Percentiles rank a stretch among this genome's conserved stretches.
Conservation (phyloP, 768 basidiomycete species). For the Suillus sp. region DNA sequence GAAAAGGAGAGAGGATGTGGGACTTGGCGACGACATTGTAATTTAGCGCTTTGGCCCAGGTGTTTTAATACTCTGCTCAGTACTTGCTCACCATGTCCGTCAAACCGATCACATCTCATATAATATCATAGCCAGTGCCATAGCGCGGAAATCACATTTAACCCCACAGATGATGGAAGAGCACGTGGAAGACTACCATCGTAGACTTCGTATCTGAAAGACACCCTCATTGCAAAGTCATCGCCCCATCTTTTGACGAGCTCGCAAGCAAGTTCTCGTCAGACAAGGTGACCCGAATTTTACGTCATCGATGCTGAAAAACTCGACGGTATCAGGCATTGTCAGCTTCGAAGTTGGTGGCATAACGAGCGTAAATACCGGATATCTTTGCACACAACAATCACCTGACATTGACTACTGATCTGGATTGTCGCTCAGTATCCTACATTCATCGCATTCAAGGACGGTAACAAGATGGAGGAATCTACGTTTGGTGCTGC, state of each 20-base stretch:
- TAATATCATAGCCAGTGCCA: conserved; percentile 1
- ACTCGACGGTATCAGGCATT: conserved; percentile 40
- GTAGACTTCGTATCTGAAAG: conserved; percentile 24
- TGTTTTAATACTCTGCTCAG: not conserved
- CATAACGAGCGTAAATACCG: conserved; percentile 3
- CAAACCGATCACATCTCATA: conserved; percentile 12
- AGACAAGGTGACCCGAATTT: conserved; percentile 49
- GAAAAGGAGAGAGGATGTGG: too few species aligned
- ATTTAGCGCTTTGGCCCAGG: too few species aligned
- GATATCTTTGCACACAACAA: too few species aligned
- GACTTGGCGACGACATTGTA: too few species aligned
- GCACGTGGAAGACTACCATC: conserved; percentile 11
- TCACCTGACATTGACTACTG: too few species aligned
- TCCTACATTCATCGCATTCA: conserved; percentile 11
- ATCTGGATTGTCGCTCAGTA: not conserved
- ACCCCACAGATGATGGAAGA: conserved; percentile 17
- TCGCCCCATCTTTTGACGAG: conserved; percentile 11
- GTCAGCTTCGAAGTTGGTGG: conserved; percentile 53
- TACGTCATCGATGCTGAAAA: conserved; percentile 75
- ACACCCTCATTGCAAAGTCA: conserved; percentile 3
- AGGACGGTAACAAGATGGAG: conserved; percentile 10
- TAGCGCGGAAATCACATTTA: not conserved
- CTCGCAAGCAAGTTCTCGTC: conserved; percentile 17
- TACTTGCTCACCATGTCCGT: conserved; percentile 10
- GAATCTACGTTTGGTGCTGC: conserved; percentile 3